Evolutionary conservation across 2,329 filamentous ascomycete species (phyloP).

Genomic region (Colletotrichum sp.): DNA sequence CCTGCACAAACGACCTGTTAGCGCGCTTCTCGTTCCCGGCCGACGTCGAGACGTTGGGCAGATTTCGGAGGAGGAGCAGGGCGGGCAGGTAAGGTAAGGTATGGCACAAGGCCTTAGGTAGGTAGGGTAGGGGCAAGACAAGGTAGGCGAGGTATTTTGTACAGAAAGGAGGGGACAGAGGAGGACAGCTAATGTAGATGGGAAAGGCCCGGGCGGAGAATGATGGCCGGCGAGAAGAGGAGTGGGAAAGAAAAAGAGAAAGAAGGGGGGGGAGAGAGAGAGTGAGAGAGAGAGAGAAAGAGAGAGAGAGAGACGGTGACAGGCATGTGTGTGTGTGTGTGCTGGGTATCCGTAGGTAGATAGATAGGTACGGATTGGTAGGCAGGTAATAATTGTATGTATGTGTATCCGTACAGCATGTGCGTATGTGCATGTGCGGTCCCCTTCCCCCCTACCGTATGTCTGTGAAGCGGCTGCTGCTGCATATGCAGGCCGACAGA

Average conservation of each 20-base stretch:
- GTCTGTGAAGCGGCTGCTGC: not conserved
- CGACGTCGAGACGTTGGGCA: not conserved
- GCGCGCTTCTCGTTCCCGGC: not conserved
- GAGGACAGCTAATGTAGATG: not conserved
- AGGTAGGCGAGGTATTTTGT: not conserved
- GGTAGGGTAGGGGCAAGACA: not conserved
- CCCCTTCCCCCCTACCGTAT: not conserved
- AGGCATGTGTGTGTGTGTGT: not conserved
- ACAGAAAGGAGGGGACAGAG: not conserved
- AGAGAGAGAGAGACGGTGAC: not conserved
- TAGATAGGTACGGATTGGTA: not conserved
- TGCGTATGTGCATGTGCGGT: not conserved
- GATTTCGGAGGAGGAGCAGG: not conserved
- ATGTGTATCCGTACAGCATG: not conserved
- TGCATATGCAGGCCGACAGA: constrained; percentile 1
- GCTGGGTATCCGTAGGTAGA: not conserved
- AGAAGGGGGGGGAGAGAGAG: not conserved
- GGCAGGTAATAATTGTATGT: not conserved
- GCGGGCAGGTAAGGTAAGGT: not conserved
- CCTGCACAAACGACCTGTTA: not conserved
- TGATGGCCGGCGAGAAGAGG: not conserved
- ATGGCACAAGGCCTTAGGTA: not conserved
- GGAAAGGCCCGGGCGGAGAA: not conserved
- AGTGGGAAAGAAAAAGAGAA: not conserved
- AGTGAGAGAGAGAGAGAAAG: not conserved